phyloP scores from a whole-genome alignment of 257 asterid genomes.

The Thymus mandschuricus region DNA sequence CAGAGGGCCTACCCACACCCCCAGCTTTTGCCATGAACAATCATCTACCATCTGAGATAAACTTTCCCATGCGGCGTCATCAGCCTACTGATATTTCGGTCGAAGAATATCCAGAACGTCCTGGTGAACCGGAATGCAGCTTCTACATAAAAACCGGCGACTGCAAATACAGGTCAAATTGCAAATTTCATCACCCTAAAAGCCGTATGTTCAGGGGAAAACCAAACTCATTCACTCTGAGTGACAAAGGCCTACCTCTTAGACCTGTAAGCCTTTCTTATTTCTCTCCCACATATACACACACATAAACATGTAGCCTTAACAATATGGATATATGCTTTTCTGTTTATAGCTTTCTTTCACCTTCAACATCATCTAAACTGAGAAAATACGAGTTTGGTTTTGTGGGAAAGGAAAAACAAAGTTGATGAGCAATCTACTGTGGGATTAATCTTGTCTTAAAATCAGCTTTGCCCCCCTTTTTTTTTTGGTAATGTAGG shows the following conservation, averaged over 20 bases:
- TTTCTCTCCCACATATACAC: not conserved
- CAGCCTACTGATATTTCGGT: conserved; percentile 37
- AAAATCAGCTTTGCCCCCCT: not conserved
- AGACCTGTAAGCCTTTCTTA: conserved; percentile 82
- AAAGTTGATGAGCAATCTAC: not conserved
- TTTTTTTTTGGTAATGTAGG: conserved; percentile 47
- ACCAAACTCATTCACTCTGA: conserved; percentile 49
- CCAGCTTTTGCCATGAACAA: conserved; percentile 80
- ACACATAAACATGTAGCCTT: not conserved
- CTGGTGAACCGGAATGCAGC: conserved; percentile 90
- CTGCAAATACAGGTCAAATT: conserved; percentile 78
- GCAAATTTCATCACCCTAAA: conserved; percentile 95
- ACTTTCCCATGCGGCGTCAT: conserved; percentile 51
- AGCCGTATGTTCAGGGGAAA: conserved; percentile 45
- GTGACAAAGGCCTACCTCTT: conserved; percentile 92
- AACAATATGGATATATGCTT: not conserved
- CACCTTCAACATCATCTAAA: not conserved
- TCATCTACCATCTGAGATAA: conserved; percentile 49
- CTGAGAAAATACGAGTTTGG: not conserved
- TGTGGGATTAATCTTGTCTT: not conserved
- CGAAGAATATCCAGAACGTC: conserved; percentile 87
- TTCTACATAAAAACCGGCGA: conserved; percentile 85
- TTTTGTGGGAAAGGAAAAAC: not conserved
- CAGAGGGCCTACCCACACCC: conserved; percentile 90
- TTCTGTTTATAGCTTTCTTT: not conserved